phyloP scores from a whole-genome alignment of 2,329 filamentous ascomycete species.

The Nemania sp. region DNA sequence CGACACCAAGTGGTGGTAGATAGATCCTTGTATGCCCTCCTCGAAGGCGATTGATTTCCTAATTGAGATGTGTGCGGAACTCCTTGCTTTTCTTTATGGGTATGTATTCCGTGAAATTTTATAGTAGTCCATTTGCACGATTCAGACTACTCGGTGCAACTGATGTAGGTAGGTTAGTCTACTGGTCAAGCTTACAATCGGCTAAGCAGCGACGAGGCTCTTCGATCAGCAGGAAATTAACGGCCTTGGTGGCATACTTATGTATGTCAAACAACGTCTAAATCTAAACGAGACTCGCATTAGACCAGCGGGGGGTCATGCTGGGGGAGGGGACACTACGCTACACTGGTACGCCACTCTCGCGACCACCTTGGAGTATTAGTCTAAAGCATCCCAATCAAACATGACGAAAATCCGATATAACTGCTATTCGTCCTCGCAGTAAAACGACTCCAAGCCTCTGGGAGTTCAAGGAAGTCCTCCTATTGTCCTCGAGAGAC shows the following conservation, averaged over 20 bases:
- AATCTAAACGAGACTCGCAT: conserved; percentile 1
- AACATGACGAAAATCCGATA: not conserved
- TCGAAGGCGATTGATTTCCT: not conserved
- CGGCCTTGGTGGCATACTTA: not conserved
- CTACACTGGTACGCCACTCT: not conserved
- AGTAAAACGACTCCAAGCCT: not conserved
- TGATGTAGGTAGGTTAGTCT: not conserved
- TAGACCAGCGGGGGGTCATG: not conserved
- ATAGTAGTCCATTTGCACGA: too few relatives aligned
- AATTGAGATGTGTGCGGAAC: not conserved
- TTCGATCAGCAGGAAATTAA: not conserved
- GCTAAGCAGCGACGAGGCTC: not conserved
- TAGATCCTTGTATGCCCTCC: not conserved
- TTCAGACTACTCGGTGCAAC: too few relatives aligned
- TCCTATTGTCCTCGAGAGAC: not conserved
- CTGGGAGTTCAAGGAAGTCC: not conserved
- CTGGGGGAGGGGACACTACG: not conserved
- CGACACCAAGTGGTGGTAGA: not conserved
- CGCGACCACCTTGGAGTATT: not conserved
- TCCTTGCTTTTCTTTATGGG: too few relatives aligned
- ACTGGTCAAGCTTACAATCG: not conserved
- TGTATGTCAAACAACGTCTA: not conserved
- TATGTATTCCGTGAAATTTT: too few relatives aligned
- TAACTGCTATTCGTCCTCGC: not conserved
- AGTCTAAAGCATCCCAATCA: not conserved